phyloP scores from a whole-genome alignment of 768 basidiomycete species.

The Tubosaeta sp. region DNA sequence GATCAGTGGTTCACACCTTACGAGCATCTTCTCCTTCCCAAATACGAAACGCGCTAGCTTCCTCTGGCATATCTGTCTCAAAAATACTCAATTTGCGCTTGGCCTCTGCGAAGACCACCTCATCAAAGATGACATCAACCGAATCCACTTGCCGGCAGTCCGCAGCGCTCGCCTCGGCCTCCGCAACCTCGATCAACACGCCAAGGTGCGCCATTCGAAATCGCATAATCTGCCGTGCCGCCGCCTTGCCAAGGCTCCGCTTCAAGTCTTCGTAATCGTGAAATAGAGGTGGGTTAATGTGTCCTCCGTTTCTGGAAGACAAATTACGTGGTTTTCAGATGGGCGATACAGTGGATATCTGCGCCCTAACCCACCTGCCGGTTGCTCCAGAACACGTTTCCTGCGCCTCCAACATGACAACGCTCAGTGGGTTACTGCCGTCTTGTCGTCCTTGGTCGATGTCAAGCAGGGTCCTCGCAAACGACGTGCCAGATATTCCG shows the following conservation, averaged over 20 bases:
- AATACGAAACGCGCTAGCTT: constrained; percentile 30
- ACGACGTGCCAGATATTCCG: constrained; percentile 47
- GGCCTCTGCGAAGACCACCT: constrained; percentile 32
- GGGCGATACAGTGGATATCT: background rate
- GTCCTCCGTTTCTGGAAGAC: constrained; percentile 43
- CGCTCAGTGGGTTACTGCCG: constrained; percentile 18
- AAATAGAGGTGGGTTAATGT: constrained; percentile 46
- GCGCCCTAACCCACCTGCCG: constrained; percentile 35
- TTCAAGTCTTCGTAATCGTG: constrained; percentile 42
- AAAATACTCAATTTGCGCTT: constrained; percentile 44
- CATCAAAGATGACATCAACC: constrained; percentile 34
- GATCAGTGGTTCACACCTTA: constrained; percentile 22
- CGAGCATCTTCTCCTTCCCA: constrained; percentile 33
- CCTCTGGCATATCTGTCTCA: constrained; percentile 47
- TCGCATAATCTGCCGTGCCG: constrained; percentile 37
- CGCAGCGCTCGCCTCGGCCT: constrained; percentile 25
- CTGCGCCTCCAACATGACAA: constrained; percentile 61
- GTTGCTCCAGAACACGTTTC: constrained; percentile 54
- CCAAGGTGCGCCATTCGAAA: constrained; percentile 39
- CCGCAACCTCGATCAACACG: constrained; percentile 29
- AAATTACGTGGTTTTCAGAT: background rate
- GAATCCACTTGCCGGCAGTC: constrained; percentile 31
- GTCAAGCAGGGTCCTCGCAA: constrained; percentile 37
- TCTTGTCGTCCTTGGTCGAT: constrained; percentile 22
- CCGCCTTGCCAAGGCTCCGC: constrained; percentile 32